These are phyloP conservation scores for Sordariomycetes sp. DNA, from an alignment of 2,329 filamentous ascomycete genomes.

Conservation along the genomic window DNA sequence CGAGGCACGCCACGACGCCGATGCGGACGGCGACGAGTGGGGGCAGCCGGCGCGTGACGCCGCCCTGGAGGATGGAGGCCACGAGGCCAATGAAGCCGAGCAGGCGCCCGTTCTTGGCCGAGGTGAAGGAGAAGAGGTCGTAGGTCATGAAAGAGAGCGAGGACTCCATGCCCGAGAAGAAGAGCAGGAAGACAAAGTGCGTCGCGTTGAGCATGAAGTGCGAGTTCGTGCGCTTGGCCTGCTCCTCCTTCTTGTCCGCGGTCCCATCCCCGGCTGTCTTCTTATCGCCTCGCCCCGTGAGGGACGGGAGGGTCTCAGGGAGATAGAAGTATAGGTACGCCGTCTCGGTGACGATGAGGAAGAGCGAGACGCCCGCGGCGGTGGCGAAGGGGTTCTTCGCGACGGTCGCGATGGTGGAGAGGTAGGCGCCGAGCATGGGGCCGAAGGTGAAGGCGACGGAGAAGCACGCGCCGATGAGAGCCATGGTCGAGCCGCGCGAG, in stretches of 20 bases:
- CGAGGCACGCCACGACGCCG: slow-evolving; percentile 66
- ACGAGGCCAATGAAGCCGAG: slow-evolving; percentile 87
- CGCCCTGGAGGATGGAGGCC: slow-evolving; percentile 84
- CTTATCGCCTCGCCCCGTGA: slow-evolving; percentile 19
- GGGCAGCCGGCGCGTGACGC: slow-evolving; percentile 75
- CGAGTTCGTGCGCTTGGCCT: slow-evolving; percentile 60
- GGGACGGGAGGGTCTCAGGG: slow-evolving; percentile 72
- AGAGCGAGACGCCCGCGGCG: slow-evolving; percentile 78
- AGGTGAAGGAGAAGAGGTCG: slow-evolving; percentile 76
- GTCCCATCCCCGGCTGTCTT: neutral
- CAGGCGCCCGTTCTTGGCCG: slow-evolving; percentile 71
- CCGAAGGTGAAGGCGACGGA: slow-evolving; percentile 96
- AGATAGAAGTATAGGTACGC: slow-evolving; percentile 74
- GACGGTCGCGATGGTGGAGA: slow-evolving; percentile 68
- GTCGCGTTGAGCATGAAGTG: slow-evolving; percentile 72
- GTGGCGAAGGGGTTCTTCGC: slow-evolving; percentile 88
- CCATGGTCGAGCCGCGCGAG: slow-evolving; percentile 85
- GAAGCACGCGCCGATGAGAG: slow-evolving; percentile 91
- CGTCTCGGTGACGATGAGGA: slow-evolving; percentile 78
- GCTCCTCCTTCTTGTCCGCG: slow-evolving; percentile 9
- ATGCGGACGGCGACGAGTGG: slow-evolving; percentile 70
- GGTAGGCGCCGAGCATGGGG: slow-evolving; percentile 78
- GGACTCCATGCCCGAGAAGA: slow-evolving; percentile 98
- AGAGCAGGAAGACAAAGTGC: slow-evolving; percentile 86
- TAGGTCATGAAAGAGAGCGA: slow-evolving; percentile 96